Base-by-base conservation (phyloP, 305 asterid species). In the Fraxinus albicans region DNA sequence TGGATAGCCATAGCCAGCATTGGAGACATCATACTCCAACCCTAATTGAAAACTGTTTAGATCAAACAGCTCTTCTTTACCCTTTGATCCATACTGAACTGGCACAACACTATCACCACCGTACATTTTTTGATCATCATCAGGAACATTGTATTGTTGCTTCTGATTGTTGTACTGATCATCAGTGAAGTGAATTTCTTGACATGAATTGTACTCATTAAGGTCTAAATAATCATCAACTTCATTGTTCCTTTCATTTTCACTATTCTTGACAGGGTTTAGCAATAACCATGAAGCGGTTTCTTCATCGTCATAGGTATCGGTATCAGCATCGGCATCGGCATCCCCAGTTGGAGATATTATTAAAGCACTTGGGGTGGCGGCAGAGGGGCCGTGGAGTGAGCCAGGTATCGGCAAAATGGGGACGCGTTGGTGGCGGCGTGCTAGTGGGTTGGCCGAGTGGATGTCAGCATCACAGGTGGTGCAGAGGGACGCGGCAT, bases 221-320 rank as follows among this genome's bases (percentile, higher is more conserved):
- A 90, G 86, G 33, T 92, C 92, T 7, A 94, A 83, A 63, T 87
- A 94, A 67, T 88, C 96, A 83, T 92, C 96, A 84, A 87, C 93
- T 17, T 85, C 92, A 3, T 83, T 83, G 23, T 21, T 84, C 17
- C 33, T 70, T 42, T 70, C 84, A 13, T 82, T 84, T 53, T 78
- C 79, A 34, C 29, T 89, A 36, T 82, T 87, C 67, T 88, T 90
- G 25, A 78, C 84, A 1, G 91, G 93, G 58, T 90, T 84, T 78
- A 86, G 53, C 80, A 93, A 34, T 50, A 93, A 80, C 97, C 97
- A 93, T 1, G 95, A 90, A 15, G 90, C 89, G 3, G 96, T 93
- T 50, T 91, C 96, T 12, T 87, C 90, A 6, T 88, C 95, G 0
- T 85, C 86, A 5, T 86, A 85, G 1, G 84, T 84, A 0, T 79